Conservation (phyloP, 108 stramenopile genomes). For the Skeletonema menzelii region DNA sequence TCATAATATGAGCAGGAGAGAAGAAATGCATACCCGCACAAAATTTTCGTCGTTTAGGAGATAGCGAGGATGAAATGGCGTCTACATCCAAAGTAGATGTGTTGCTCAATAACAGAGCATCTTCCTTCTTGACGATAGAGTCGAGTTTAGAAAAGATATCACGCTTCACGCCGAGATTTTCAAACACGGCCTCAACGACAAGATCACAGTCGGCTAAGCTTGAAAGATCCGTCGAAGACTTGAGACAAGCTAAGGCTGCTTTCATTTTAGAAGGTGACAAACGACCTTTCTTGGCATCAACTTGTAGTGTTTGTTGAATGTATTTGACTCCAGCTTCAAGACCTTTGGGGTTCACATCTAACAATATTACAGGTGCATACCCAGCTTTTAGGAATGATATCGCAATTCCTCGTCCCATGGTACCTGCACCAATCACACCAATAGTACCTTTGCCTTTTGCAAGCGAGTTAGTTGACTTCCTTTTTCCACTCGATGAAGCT, state of each 20-base stretch:
- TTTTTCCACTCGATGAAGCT: slow-evolving; percentile 44
- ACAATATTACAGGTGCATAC: slow-evolving; percentile 74
- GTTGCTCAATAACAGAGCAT: slow-evolving; percentile 66
- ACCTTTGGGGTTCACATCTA: slow-evolving; percentile 81
- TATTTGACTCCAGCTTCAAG: slow-evolving; percentile 65
- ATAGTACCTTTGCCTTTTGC: slow-evolving; percentile 36
- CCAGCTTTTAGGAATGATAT: slow-evolving; percentile 91
- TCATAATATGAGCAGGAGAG: slow-evolving; percentile 94
- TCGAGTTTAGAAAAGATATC: slow-evolving; percentile 88
- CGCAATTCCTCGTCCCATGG: slow-evolving; percentile 97
- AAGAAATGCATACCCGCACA: slow-evolving; percentile 98
- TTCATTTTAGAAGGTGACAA: slow-evolving; percentile 43
- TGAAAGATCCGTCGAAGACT: slow-evolving; percentile 42
- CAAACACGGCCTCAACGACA: slow-evolving; percentile 97
- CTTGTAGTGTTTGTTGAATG: slow-evolving; percentile 56
- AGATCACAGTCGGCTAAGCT: slow-evolving; percentile 61
- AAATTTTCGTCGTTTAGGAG: slow-evolving; percentile 53
- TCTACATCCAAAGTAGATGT: slow-evolving; percentile 96
- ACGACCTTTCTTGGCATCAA: slow-evolving; percentile 57
- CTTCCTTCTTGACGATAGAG: slow-evolving; percentile 53
- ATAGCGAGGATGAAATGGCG: slow-evolving; percentile 79
- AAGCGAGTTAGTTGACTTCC: slow-evolving; percentile 1
- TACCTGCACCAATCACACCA: slow-evolving; percentile 94
- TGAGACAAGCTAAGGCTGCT: slow-evolving; percentile 11
- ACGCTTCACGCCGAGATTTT: slow-evolving; percentile 92